Conservation (phyloP, 176 grass and related monocot species). For the Eragrostis nindensis region DNA sequence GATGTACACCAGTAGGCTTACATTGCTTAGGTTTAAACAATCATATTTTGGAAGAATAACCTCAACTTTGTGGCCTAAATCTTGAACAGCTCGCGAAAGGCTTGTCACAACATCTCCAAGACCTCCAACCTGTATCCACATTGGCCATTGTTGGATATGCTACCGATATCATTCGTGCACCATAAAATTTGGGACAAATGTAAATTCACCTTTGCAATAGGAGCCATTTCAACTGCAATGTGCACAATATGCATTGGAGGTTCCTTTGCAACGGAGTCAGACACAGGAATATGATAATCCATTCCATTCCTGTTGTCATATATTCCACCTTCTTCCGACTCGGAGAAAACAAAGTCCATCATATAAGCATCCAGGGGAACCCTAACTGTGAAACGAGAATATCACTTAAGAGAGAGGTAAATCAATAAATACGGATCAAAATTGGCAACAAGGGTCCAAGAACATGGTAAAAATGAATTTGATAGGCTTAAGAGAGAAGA, state of each 20-base stretch:
- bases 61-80: slow-evolving; percentile 95
- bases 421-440: slow-evolving; percentile 36
- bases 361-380: slow-evolving; percentile 94
- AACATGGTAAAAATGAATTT: slow-evolving; percentile 4
- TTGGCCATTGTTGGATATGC: slow-evolving; percentile 1
- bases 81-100: slow-evolving; percentile 95
- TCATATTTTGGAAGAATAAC: slow-evolving; percentile 97
- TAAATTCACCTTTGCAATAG: slow-evolving; percentile 84
- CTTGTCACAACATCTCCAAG: slow-evolving; percentile 98
- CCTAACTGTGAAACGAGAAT: slow-evolving; percentile 61
- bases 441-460: slow-evolving; percentile 6
- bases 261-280: slow-evolving; percentile 70
- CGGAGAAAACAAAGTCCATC: slow-evolving; percentile 99
- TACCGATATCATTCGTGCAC: not conserved
- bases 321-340: slow-evolving; percentile 82
- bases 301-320: slow-evolving; percentile 90
- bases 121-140: slow-evolving; percentile 75
- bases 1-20: slow-evolving; percentile 51
- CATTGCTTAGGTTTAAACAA: slow-evolving; percentile 85
- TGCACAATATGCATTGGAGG: slow-evolving; percentile 96
- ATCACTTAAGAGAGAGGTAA: not conserved
- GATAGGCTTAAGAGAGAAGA: not conserved
- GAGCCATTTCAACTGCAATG: slow-evolving; percentile 94
- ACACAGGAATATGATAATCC: slow-evolving; percentile 92
- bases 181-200: not conserved